Percentiles rank a stretch among this genome's conserved stretches.
phyloP scores from a whole-genome alignment of 805 yeast species.

The Blastobotrys muscicola region DNA sequence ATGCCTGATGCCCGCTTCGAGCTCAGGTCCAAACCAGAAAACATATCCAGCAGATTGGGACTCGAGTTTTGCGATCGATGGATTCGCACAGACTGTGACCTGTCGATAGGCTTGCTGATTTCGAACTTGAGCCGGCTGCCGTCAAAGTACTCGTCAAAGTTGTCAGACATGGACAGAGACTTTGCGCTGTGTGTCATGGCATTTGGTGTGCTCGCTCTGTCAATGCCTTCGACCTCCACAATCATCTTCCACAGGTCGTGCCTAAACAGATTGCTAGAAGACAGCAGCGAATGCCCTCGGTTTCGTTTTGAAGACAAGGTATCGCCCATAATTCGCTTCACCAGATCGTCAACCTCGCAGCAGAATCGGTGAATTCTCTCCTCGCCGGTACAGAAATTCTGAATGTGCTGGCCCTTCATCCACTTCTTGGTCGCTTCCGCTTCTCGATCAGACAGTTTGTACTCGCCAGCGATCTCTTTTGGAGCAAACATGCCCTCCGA shows the following conservation, averaged over 20 bases:
- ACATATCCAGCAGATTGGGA: slow-evolving; percentile 18
- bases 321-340: slow-evolving; percentile 24
- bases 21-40: slow-evolving; percentile 13
- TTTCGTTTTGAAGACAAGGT: slow-evolving; percentile 15
- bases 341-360: slow-evolving; percentile 25
- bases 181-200: neutral
- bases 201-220: slow-evolving; percentile 1
- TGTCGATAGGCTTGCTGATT: neutral
- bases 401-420: slow-evolving; percentile 24
- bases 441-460: slow-evolving; percentile 28
- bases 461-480: slow-evolving; percentile 19
- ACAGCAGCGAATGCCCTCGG: slow-evolving; percentile 16
- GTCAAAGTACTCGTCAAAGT: too few relatives aligned
- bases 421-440: slow-evolving; percentile 23
- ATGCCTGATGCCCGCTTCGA: neutral
- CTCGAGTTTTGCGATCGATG: slow-evolving; percentile 16
- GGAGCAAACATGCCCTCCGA: slow-evolving; percentile 24
- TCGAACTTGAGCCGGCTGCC: too few relatives aligned
- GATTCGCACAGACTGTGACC: slow-evolving; percentile 4
- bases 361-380: slow-evolving; percentile 29
- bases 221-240: slow-evolving; percentile 10
- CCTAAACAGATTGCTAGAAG: slow-evolving; percentile 13
- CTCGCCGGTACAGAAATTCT: slow-evolving; percentile 27
- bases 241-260: slow-evolving; percentile 19
- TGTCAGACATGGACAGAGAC: too few relatives aligned